Conservation (phyloP, 2,329 filamentous ascomycete genomes). For the Pyrenophora seminiperda region DNA sequence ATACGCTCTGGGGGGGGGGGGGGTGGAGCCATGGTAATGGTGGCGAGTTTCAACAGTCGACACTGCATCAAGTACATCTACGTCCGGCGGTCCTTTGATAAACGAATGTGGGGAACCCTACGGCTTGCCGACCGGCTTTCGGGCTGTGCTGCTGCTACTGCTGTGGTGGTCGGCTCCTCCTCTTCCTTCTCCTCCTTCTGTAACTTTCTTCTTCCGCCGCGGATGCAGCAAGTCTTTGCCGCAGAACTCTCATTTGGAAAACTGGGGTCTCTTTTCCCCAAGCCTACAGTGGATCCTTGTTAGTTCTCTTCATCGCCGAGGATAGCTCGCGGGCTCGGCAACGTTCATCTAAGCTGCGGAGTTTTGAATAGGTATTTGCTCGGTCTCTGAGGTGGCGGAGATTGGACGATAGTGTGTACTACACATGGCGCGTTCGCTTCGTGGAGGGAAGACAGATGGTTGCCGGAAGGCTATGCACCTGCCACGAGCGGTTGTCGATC, state of each 20-base stretch:
- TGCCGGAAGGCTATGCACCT: background rate
- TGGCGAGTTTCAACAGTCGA: too few species aligned
- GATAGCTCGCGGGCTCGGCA: background rate
- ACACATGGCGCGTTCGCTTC: background rate
- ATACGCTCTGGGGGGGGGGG: too few species aligned
- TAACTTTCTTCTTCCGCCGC: constrained; percentile 1
- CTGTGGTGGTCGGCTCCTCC: too few species aligned
- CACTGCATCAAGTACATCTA: too few species aligned
- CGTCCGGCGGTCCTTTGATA: too few species aligned
- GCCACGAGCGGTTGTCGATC: background rate
- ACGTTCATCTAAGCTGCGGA: background rate
- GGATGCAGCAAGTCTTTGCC: background rate
- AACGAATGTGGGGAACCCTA: too few species aligned
- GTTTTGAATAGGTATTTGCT: background rate
- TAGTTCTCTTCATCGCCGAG: background rate
- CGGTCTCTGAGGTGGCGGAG: background rate
- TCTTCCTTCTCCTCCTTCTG: too few species aligned
- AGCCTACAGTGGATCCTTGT: background rate
- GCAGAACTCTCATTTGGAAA: background rate
- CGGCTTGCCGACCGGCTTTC: background rate
- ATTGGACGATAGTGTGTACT: background rate
- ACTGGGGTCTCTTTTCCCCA: background rate
- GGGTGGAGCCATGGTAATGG: too few species aligned
- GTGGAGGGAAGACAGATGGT: constrained; percentile 3
- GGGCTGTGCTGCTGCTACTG: background rate